A percentile compares a stretch with the other conserved stretches of the same genome.
Evolutionary conservation across 1,284 basidiomycete genomes (phyloP).

Genomic region (Xerocomus amazonicus): DNA sequence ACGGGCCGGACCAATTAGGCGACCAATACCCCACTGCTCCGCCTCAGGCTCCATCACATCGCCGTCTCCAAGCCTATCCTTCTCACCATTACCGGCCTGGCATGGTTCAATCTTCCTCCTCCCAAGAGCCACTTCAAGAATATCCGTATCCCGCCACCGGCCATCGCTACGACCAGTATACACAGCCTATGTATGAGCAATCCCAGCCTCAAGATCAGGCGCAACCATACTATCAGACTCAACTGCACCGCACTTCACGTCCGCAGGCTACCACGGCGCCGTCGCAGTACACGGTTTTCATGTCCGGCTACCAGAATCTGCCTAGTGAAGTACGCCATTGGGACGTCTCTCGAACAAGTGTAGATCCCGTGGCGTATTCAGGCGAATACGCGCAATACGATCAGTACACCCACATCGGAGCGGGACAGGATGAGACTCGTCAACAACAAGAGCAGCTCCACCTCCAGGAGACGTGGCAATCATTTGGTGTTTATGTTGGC

Average conservation of each 20-base stretch:
- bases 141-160: constrained; percentile 19
- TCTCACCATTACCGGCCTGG: constrained; percentile 17
- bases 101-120: constrained; percentile 11
- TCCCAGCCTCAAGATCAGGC: constrained; percentile 14
- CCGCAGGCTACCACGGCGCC: constrained; percentile 19
- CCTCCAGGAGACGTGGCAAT: constrained; percentile 57
- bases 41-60: constrained; percentile 6
- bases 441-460: constrained; percentile 37
- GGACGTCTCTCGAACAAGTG: constrained; percentile 4
- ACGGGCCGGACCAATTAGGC: constrained; percentile 2
- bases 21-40: constrained; percentile 6
- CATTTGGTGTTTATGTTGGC: constrained; percentile 50
- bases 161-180: constrained; percentile 10
- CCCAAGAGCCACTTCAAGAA: constrained; percentile 21
- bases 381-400: constrained; percentile 7
- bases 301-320: constrained; percentile 8
- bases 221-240: constrained; percentile 7
- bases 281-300: constrained; percentile 4
- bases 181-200: constrained; percentile 8
- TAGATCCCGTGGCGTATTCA: background rate
- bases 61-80: background rate
- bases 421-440: constrained; percentile 6
- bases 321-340: constrained; percentile 11
- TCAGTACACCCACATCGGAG: background rate
- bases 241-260: constrained; percentile 24